Conservation (phyloP, 1,284 basidiomycete species). For the Agaricales sp. region DNA sequence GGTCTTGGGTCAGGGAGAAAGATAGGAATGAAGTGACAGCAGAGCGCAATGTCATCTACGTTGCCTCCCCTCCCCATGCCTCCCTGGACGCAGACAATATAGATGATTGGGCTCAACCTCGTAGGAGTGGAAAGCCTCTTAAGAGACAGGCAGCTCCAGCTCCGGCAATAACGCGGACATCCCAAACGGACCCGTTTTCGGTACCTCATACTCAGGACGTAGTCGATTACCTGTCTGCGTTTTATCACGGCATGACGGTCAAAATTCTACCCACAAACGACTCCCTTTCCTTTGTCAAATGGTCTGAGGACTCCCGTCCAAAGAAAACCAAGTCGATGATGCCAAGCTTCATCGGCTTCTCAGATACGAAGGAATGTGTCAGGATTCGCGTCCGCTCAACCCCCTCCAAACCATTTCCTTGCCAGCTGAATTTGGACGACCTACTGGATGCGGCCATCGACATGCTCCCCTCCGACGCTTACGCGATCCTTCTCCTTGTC, state of each 20-base stretch:
- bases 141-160: background rate
- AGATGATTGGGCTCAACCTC: slow-evolving; percentile 14
- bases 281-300: slow-evolving; percentile 15
- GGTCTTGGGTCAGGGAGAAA: slow-evolving; percentile 18
- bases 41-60: slow-evolving; percentile 18
- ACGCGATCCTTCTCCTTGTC: slow-evolving; percentile 22
- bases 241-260: slow-evolving; percentile 22
- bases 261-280: slow-evolving; percentile 12
- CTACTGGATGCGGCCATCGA: slow-evolving; percentile 23
- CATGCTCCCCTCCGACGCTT: slow-evolving; percentile 21
- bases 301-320: slow-evolving; percentile 12
- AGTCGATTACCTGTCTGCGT: slow-evolving; percentile 20
- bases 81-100: slow-evolving; percentile 14
- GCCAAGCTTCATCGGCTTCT: slow-evolving; percentile 17
- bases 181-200: too few relatives aligned
- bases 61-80: slow-evolving; percentile 19
- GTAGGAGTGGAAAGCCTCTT: slow-evolving; percentile 1
- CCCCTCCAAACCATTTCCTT: slow-evolving; percentile 14
- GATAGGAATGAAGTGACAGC: slow-evolving; percentile 20
- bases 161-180: background rate
- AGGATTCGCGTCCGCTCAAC: slow-evolving; percentile 21
- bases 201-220: slow-evolving; percentile 13
- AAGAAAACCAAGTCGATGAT: slow-evolving; percentile 8
- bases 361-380: slow-evolving; percentile 18
- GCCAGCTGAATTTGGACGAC: slow-evolving; percentile 25